A percentile compares a stretch with the other conserved stretches of the same genome.
phyloP scores from a whole-genome alignment of 495 filamentous ascomycete genomes.

The Penicilliopsis zonata region DNA sequence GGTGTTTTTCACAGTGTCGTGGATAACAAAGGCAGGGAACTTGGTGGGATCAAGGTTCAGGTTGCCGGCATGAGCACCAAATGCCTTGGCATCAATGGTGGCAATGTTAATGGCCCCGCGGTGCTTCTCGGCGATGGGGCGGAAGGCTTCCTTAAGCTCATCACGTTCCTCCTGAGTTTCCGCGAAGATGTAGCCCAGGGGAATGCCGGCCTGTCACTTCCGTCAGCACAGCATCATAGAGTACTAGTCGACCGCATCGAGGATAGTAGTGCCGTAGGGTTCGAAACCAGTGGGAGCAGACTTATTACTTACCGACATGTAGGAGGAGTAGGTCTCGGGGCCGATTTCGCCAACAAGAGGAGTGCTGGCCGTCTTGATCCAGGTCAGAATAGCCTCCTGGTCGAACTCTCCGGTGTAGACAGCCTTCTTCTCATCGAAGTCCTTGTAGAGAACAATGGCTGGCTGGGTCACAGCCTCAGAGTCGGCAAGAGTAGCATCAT shows the following conservation, averaged over 20 bases:
- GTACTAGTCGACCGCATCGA: too few species aligned
- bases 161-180: conserved; percentile 85
- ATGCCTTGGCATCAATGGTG: conserved; percentile 91
- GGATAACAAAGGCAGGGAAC: conserved; percentile 97
- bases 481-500: conserved; percentile 73
- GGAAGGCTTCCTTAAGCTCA: conserved; percentile 52
- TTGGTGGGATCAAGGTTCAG: conserved; percentile 91
- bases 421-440: conserved; percentile 93
- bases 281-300: too few species aligned
- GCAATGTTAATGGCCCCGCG: conserved; percentile 90
- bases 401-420: conserved; percentile 71
- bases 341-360: conserved; percentile 94
- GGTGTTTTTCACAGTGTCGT: conserved; percentile 89
- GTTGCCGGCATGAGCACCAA: conserved; percentile 91
- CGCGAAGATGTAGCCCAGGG: conserved; percentile 95
- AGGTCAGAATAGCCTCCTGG: conserved; percentile 61
- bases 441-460: conserved; percentile 90
- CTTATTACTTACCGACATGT: conserved; percentile 65
- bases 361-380: conserved; percentile 73
- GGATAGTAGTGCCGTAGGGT: too few species aligned
- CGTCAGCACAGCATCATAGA: too few species aligned
- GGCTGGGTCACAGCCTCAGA: conserved; percentile 79
- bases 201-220: conserved; percentile 59
- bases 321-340: conserved; percentile 91
- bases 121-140: conserved; percentile 41